Conservation (phyloP, 495 filamentous ascomycete genomes). For the Penicillium riverlandense region DNA sequence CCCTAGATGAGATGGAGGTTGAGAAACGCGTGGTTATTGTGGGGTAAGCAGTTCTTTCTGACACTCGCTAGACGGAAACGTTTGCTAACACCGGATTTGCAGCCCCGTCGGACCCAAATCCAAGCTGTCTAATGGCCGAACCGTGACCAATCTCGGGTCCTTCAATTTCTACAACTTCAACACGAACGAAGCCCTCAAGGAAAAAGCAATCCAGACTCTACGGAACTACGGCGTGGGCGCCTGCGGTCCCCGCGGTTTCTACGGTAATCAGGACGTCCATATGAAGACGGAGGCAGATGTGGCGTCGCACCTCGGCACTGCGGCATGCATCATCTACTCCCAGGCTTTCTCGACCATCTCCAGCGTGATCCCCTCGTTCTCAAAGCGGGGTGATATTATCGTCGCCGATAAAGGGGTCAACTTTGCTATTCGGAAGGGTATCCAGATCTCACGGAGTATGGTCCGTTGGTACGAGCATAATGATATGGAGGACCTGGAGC, state of each 20-base stretch:
- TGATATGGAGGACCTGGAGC: constrained; percentile 87
- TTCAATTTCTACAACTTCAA: constrained; percentile 98
- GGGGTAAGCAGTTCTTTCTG: constrained; percentile 49
- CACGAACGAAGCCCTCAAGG: constrained; percentile 82
- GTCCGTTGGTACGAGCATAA: constrained; percentile 95
- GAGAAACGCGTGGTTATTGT: constrained; percentile 83
- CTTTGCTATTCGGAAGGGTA: constrained; percentile 86
- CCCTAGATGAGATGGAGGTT: constrained; percentile 70
- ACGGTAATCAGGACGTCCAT: constrained; percentile 97
- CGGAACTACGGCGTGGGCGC: constrained; percentile 94
- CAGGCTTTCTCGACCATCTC: constrained; percentile 94
- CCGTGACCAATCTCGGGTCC: constrained; percentile 84
- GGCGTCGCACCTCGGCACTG: constrained; percentile 75
- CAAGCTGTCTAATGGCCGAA: constrained; percentile 82
- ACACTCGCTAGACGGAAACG: not conserved
- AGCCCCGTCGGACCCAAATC: constrained; percentile 86
- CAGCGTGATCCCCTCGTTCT: constrained; percentile 90
- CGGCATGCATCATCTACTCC: constrained; percentile 87
- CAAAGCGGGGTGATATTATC: constrained; percentile 95
- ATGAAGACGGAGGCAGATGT: constrained; percentile 95
- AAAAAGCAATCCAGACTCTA: constrained; percentile 87
- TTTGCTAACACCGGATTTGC: not conserved
- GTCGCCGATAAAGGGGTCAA: constrained; percentile 95
- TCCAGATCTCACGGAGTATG: constrained; percentile 85
- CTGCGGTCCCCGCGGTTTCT: constrained; percentile 94